Percentiles rank a stretch among this genome's conserved stretches.
Conservation (phyloP, 2,329 filamentous ascomycete species). For the Juglanconis oblonga region DNA sequence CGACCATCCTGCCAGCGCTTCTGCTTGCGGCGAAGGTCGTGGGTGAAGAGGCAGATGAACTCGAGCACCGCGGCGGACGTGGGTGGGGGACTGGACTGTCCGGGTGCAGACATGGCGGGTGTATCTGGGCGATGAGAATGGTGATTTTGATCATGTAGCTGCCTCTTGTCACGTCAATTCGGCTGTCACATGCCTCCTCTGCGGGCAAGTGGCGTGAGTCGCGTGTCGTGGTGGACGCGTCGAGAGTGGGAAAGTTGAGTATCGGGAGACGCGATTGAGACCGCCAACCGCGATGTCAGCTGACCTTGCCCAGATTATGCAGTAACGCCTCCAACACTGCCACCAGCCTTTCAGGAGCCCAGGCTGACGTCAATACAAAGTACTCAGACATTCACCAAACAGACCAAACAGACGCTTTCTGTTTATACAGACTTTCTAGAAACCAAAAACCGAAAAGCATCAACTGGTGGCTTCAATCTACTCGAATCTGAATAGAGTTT, state of each 20-base stretch:
- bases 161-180: neutral
- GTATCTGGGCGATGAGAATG: neutral
- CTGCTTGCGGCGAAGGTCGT: conserved; percentile 80
- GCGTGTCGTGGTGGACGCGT: conserved; percentile 8
- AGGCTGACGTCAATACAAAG: too few species aligned
- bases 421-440: too few species aligned
- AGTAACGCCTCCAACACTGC: too few species aligned
- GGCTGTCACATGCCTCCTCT: neutral
- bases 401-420: too few species aligned
- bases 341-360: too few species aligned
- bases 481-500: too few species aligned
- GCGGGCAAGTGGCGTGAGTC: neutral
- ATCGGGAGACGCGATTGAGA: neutral
- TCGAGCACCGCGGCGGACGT: conserved; percentile 75
- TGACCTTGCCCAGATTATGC: neutral
- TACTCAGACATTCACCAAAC: too few species aligned
- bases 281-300: conserved; percentile 14
- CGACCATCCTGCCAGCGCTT: conserved; percentile 94
- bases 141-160: neutral
- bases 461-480: too few species aligned
- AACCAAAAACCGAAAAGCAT: too few species aligned
- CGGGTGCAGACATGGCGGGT: conserved; percentile 6
- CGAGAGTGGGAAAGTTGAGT: neutral
- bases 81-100: conserved; percentile 34
- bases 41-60: conserved; percentile 82